A percentile compares a stretch with the other conserved stretches of the same genome.
These are phyloP conservation scores for Orychophragmus violaceus DNA, from an alignment of 345 rosid species.

Conservation along the genomic window DNA sequence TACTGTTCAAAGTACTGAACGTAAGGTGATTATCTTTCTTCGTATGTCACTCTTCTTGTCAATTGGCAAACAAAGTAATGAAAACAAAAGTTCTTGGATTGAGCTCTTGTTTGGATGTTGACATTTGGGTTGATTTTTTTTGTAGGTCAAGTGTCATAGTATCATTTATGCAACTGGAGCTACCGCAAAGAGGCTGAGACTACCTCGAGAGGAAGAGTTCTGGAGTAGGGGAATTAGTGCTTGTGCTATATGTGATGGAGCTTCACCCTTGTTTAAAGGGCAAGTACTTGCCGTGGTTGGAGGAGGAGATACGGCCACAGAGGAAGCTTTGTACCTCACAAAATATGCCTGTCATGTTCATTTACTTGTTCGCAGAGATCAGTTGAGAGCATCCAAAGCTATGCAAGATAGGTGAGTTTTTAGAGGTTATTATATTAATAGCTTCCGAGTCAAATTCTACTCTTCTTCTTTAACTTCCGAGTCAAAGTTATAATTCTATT, in stretches of 20 bases:
- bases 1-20: constrained; percentile 74
- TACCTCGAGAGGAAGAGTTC: constrained; percentile 94
- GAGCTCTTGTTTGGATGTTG: too few relatives aligned
- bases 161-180: constrained; percentile 94
- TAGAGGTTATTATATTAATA: background rate
- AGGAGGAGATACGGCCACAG: constrained; percentile 99
- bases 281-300: constrained; percentile 97
- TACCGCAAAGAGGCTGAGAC: constrained; percentile 68
- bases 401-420: constrained; percentile 94
- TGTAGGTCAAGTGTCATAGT: constrained; percentile 84
- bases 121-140: background rate
- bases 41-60: background rate
- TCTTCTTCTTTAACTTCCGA: constrained; percentile 8
- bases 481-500: background rate
- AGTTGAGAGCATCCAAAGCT: constrained; percentile 87
- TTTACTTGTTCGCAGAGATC: constrained; percentile 87
- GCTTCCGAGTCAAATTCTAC: background rate
- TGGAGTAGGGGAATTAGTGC: constrained; percentile 99
- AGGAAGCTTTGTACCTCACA: constrained; percentile 90
- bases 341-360: constrained; percentile 97
- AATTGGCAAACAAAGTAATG: background rate
- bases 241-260: constrained; percentile 98
- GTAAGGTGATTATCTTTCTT: constrained; percentile 57
- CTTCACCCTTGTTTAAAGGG: constrained; percentile 90
- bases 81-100: background rate